phyloP scores from a whole-genome alignment of 2,329 filamentous ascomycete species.

The Sphaceloma murrayae region DNA sequence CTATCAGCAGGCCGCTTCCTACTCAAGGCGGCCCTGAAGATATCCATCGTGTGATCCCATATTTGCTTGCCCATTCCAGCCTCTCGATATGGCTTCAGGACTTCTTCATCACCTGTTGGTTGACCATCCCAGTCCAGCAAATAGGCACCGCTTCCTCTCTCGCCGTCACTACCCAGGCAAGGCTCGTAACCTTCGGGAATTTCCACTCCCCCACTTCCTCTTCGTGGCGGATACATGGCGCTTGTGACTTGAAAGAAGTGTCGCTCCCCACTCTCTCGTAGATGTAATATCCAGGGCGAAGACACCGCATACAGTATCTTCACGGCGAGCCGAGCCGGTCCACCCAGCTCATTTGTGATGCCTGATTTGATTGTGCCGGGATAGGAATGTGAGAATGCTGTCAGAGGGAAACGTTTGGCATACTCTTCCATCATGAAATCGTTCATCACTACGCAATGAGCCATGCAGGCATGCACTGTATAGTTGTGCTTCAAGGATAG shows the following conservation, averaged over 20 bases:
- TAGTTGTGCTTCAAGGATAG: constrained; percentile 35
- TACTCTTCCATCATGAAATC: constrained; percentile 46
- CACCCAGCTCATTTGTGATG: constrained; percentile 31
- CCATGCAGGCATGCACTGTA: constrained; percentile 30
- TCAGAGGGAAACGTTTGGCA: constrained; percentile 37
- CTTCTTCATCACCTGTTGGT: constrained; percentile 27
- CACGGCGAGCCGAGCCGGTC: constrained; percentile 27
- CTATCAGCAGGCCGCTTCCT: constrained; percentile 23
- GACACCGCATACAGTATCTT: constrained; percentile 31
- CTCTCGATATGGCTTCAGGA: constrained; percentile 27
- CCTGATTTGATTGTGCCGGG: constrained; percentile 41
- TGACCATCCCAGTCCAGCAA: constrained; percentile 32
- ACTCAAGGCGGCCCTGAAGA: constrained; percentile 26
- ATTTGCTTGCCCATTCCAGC: constrained; percentile 26
- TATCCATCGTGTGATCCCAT: constrained; percentile 31
- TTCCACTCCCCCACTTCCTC: constrained; percentile 25
- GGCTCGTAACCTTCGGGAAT: constrained; percentile 24
- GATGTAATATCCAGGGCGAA: constrained; percentile 32
- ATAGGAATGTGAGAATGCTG: constrained; percentile 42
- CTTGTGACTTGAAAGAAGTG: constrained; percentile 36
- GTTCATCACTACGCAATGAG: constrained; percentile 39
- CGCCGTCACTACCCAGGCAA: constrained; percentile 26
- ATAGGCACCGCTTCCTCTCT: constrained; percentile 30
- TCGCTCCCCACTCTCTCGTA: constrained; percentile 37
- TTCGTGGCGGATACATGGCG: constrained; percentile 26